phyloP scores from a whole-genome alignment of 202 grass and related monocot genomes.

The Panicum hallii region DNA sequence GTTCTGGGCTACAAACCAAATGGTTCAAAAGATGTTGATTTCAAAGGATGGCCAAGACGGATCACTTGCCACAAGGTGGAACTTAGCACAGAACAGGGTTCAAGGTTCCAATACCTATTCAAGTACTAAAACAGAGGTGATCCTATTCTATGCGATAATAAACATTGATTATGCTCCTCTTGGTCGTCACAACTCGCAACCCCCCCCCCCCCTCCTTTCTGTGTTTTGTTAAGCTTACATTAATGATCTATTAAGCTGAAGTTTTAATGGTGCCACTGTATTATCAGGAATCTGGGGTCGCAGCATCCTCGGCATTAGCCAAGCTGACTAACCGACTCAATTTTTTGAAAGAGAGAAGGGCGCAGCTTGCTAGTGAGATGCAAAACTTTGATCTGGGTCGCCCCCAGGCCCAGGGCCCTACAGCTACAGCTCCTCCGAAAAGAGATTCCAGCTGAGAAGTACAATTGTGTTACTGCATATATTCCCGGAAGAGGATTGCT shows the following conservation, averaged over 20 bases:
- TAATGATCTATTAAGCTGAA: constrained; percentile 22
- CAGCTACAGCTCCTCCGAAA: constrained; percentile 45
- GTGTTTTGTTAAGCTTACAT: not conserved
- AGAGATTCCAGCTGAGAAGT: constrained; percentile 51
- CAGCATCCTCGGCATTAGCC: constrained; percentile 63
- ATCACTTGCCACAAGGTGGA: constrained; percentile 37
- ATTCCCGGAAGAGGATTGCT: constrained; percentile 15
- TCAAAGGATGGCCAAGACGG: constrained; percentile 43
- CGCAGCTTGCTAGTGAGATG: constrained; percentile 68
- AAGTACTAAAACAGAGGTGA: constrained; percentile 54
- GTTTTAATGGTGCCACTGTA: constrained; percentile 24
- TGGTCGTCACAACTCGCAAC: not conserved
- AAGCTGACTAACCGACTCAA: constrained; percentile 87
- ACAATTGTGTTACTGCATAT: constrained; percentile 15
- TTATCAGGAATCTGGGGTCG: constrained; percentile 66
- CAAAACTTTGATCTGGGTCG: constrained; percentile 58
- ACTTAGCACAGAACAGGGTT: constrained; percentile 47
- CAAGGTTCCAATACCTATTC: constrained; percentile 41
- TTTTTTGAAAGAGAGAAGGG: constrained; percentile 90
- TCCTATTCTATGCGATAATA: not conserved
- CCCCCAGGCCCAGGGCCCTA: constrained; percentile 26
- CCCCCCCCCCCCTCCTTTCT: not conserved
- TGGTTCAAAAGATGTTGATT: constrained; percentile 49
- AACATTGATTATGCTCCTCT: constrained; percentile 13
- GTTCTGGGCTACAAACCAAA: constrained; percentile 41